phyloP scores from a whole-genome alignment of 2,329 filamentous ascomycete genomes.

The Penicillium oxalicum region DNA sequence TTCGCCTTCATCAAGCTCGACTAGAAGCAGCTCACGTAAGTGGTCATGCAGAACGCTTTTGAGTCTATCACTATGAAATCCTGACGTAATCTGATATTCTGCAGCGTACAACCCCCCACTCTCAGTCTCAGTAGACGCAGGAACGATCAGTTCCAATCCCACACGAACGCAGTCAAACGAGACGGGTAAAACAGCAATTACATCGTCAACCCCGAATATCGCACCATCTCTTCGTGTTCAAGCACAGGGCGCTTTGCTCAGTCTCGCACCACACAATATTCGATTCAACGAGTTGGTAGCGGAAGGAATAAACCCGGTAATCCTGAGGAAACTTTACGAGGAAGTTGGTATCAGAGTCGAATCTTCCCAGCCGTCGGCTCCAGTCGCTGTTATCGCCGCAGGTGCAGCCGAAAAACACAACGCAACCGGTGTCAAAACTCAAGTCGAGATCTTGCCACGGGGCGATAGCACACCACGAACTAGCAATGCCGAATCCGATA shows the following conservation, averaged over 20 bases:
- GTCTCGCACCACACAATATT: slow-evolving; percentile 58
- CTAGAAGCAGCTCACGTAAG: slow-evolving; percentile 32
- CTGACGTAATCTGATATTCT: slow-evolving; percentile 15
- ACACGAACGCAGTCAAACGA: slow-evolving; percentile 8
- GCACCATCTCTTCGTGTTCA: slow-evolving; percentile 37
- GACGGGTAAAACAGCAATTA: not conserved
- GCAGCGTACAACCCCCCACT: slow-evolving; percentile 33
- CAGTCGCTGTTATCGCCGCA: slow-evolving; percentile 6
- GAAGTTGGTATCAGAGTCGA: slow-evolving; percentile 56
- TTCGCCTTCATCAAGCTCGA: slow-evolving; percentile 16
- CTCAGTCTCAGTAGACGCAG: slow-evolving; percentile 20
- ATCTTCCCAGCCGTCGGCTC: slow-evolving; percentile 4
- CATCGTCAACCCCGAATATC: slow-evolving; percentile 16
- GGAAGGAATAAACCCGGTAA: slow-evolving; percentile 61
- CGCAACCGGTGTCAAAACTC: not conserved
- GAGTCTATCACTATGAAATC: too few relatives aligned
- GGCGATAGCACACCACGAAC: not conserved
- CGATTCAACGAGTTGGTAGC: slow-evolving; percentile 66
- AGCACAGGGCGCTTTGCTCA: slow-evolving; percentile 62
- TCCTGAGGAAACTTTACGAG: slow-evolving; percentile 61
- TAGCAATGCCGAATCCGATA: not conserved
- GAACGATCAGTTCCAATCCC: slow-evolving; percentile 9
- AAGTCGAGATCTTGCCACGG: not conserved
- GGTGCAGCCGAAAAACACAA: not conserved
- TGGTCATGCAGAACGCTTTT: not conserved